Base-by-base conservation (phyloP, 345 rosid genomes). In the Citrus inodora region DNA sequence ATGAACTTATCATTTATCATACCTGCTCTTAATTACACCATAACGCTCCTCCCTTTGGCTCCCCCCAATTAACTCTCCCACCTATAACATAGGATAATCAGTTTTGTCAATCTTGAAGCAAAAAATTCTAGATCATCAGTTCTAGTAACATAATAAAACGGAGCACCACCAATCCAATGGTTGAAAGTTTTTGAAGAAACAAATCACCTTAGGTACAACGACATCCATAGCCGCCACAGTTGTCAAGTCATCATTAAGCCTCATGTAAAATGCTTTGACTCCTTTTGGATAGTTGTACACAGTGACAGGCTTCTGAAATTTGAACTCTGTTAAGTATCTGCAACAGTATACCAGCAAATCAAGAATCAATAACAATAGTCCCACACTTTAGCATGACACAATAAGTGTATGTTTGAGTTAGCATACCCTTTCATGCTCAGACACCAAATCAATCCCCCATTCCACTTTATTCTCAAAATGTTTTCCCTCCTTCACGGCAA, bases 191-290 rank as follows among this genome's bases (percentile, higher is more conserved):
- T 7, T 2, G 3, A 19, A 56, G 7, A 38, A 4, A 82, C 37
- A 22, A 28, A 17, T 71, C 76, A 95, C 99, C 99, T 92, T 93
- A 9, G 96, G 98, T 28, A 92, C 99, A 67, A 95, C 95, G 59
- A 93, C 90, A 82, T 95, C 99, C 98, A 93, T 95, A 46, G 98
- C 98, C 70, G 97, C 98, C 30, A 93, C 99, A 1, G 98, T 95
- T 82, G 89, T 91, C 10, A 19, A 53, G 76, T 95, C 99, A 80
- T 93, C 99, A 78, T 95, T 95, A 75, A 93, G 87, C 82, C 90
- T 90, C 99, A 93, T 93, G 87, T 95, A 95, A 85, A 95, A 95
- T 40, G 99, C 99, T 82, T 95, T 93, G 70, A 93, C 92, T 73
- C 89, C 96, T 84, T 93, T 93, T 0, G 97, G 99, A 67, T 95